phyloP scores from a whole-genome alignment of 257 asterid species.

The Lycium ferocissimum region DNA sequence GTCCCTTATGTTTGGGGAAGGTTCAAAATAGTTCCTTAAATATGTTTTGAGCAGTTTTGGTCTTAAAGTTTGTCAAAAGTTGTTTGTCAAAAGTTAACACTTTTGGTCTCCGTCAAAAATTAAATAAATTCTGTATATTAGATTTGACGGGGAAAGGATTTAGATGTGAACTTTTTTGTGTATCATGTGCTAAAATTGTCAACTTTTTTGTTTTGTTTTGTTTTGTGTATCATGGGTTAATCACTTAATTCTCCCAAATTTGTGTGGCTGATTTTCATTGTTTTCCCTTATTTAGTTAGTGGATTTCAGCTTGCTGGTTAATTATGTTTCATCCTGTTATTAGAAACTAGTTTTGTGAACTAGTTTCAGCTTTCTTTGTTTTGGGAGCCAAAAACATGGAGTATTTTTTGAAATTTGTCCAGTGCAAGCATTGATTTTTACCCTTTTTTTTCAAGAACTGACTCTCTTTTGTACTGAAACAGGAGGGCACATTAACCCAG shows the following conservation, averaged over 20 bases:
- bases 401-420: background rate
- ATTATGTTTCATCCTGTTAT: background rate
- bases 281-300: background rate
- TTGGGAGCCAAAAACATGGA: background rate
- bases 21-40: too few relatives aligned
- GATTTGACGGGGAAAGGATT: too few relatives aligned
- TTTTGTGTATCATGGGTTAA: background rate
- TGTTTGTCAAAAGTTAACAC: too few relatives aligned
- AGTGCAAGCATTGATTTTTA: background rate
- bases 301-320: background rate
- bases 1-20: too few relatives aligned
- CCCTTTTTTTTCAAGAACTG: background rate
- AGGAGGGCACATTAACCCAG: slow-evolving; percentile 69
- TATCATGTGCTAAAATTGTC: background rate
- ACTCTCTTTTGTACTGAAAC: slow-evolving; percentile 29
- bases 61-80: too few relatives aligned
- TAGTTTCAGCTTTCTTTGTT: background rate
- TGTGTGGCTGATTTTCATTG: background rate
- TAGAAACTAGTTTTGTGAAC: background rate
- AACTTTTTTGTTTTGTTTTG: background rate
- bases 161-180: background rate
- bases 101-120: too few relatives aligned
- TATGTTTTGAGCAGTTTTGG: too few relatives aligned
- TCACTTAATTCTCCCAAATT: background rate
- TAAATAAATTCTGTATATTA: too few relatives aligned